These are phyloP conservation scores for Amanita phalloides DNA, from an alignment of 768 basidiomycete genomes.

Conservation along the genomic window DNA sequence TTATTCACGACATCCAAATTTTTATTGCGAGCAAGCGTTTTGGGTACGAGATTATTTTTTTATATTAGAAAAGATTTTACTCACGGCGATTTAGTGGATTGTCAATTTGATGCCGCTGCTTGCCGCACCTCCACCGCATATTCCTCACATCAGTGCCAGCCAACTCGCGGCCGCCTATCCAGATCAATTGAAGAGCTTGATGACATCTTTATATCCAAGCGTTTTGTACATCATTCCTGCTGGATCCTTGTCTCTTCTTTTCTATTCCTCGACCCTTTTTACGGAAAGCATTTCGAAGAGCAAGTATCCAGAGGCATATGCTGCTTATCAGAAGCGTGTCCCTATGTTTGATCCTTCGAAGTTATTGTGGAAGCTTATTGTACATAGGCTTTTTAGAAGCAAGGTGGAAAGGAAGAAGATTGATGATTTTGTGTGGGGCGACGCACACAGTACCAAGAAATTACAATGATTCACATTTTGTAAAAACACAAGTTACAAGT, in stretches of 20 bases:
- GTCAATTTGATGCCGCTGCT: conserved; percentile 59
- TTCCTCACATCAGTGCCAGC: conserved; percentile 11
- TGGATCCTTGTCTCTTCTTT: conserved; percentile 54
- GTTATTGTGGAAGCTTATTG: conserved; percentile 13
- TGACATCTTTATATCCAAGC: conserved; percentile 12
- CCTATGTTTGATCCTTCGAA: conserved; percentile 57
- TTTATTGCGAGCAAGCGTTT: conserved; percentile 80
- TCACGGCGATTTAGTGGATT: conserved; percentile 36
- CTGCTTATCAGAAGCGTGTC: conserved; percentile 65
- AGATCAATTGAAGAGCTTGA: conserved; percentile 7
- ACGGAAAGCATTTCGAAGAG: conserved; percentile 69
- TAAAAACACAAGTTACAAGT: no score
- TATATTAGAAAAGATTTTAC: background rate
- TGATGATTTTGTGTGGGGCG: conserved; percentile 16
- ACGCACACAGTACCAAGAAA: background rate
- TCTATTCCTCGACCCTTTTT: conserved; percentile 66
- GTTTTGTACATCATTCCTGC: conserved; percentile 36
- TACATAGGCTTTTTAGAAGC: conserved; percentile 1
- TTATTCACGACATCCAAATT: conserved; percentile 88
- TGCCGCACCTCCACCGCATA: conserved; percentile 22
- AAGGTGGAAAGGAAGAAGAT: conserved; percentile 11
- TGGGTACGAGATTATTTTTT: conserved; percentile 44
- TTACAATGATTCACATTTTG: background rate
- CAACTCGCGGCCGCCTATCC: conserved; percentile 1
- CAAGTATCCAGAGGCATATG: conserved; percentile 68